A percentile compares a stretch with the other conserved stretches of the same genome.
phyloP scores from a whole-genome alignment of 2,329 filamentous ascomycete species.

The Aspergillus neoniger region DNA sequence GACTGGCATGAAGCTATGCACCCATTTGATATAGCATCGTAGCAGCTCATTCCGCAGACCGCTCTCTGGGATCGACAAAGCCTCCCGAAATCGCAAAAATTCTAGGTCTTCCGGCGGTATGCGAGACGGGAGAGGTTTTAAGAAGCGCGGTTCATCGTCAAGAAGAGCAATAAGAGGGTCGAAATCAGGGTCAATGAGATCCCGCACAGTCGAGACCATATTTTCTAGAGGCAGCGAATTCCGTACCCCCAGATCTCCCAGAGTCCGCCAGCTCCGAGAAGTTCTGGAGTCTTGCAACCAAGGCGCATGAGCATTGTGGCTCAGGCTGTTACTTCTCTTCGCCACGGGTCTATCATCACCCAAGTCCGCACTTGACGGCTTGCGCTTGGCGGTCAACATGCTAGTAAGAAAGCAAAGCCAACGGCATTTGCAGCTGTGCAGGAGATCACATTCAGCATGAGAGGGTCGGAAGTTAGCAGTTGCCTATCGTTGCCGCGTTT shows the following conservation, averaged over 20 bases:
- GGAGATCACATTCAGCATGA: constrained; percentile 4
- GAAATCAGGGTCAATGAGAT: constrained; percentile 42
- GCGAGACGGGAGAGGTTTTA: constrained; percentile 73
- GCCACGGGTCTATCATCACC: constrained; percentile 18
- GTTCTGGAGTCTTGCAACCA: constrained; percentile 34
- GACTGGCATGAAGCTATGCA: constrained; percentile 88
- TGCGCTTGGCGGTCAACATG: constrained; percentile 32
- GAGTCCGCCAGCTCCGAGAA: constrained; percentile 29
- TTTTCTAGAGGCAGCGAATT: constrained; percentile 37
- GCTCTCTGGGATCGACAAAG: constrained; percentile 68
- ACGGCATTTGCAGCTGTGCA: constrained; percentile 11
- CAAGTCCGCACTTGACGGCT: constrained; percentile 25
- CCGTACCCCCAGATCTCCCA: constrained; percentile 33
- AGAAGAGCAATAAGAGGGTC: constrained; percentile 40
- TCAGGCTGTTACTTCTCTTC: constrained; percentile 30
- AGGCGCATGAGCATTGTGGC: constrained; percentile 34
- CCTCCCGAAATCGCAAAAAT: constrained; percentile 78
- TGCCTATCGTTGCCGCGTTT: neutral
- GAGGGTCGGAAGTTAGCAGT: neutral
- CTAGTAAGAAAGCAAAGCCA: constrained; percentile 22
- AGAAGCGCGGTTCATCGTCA: constrained; percentile 58
- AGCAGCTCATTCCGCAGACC: constrained; percentile 74
- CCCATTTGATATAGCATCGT: constrained; percentile 77
- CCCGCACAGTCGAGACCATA: constrained; percentile 42
- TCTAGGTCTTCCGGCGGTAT: constrained; percentile 76